Evolutionary conservation across 2,329 filamentous ascomycete genomes (phyloP).

Genomic region (Paecilomyces sp.): DNA sequence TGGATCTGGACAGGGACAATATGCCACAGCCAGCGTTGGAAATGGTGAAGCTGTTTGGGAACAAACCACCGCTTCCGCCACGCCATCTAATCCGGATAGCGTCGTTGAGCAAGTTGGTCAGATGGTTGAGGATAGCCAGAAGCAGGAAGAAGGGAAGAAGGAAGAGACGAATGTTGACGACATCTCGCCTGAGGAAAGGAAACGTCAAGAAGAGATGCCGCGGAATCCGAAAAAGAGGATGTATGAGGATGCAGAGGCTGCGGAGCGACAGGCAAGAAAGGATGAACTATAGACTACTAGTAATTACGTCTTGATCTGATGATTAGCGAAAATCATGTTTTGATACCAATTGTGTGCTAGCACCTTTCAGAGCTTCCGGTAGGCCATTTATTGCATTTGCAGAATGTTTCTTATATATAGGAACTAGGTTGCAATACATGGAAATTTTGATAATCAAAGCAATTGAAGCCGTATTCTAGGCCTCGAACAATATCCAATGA

Average conservation of each 20-base stretch:
- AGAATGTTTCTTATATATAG: neutral
- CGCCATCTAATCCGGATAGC: slow-evolving; percentile 20
- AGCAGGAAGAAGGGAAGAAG: slow-evolving; percentile 11
- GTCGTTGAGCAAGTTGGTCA: slow-evolving; percentile 36
- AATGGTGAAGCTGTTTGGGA: slow-evolving; percentile 11
- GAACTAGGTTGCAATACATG: neutral
- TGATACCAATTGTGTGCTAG: slow-evolving; percentile 10
- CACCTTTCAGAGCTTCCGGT: neutral
- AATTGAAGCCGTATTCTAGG: neutral
- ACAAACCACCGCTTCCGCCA: slow-evolving; percentile 11
- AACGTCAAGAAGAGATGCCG: slow-evolving; percentile 29
- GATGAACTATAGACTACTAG: slow-evolving; percentile 28
- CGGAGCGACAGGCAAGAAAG: slow-evolving; percentile 15
- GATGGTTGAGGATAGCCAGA: slow-evolving; percentile 25
- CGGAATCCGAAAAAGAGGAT: slow-evolving; percentile 44
- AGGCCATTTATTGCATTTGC: neutral
- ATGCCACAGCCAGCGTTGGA: slow-evolving; percentile 12
- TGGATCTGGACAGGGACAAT: slow-evolving; percentile 8
- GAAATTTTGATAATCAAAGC: neutral
- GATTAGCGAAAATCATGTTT: slow-evolving; percentile 2
- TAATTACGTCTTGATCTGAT: neutral
- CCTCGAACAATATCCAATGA: neutral
- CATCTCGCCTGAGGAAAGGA: slow-evolving; percentile 27
- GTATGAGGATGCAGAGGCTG: slow-evolving; percentile 32
- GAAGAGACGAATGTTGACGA: slow-evolving; percentile 24